These are phyloP conservation scores for Oxytropis ochrocephala DNA, from an alignment of 306 rosid genomes.

Conservation along the genomic window DNA sequence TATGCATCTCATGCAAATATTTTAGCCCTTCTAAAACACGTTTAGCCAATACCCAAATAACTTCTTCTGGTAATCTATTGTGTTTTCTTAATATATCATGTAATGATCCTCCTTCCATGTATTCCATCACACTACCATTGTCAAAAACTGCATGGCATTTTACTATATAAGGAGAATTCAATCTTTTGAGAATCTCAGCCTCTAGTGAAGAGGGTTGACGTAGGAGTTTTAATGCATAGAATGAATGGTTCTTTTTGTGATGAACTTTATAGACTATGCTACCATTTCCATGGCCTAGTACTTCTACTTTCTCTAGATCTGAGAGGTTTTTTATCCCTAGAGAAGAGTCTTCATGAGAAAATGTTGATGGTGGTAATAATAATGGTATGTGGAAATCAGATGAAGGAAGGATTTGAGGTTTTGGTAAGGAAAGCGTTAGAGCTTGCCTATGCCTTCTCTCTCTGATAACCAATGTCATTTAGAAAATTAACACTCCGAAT, in stretches of 20 bases:
- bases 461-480: conserved; percentile 57
- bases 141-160: conserved; percentile 47
- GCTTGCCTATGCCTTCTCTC: conserved; percentile 54
- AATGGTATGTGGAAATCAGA: conserved; percentile 9
- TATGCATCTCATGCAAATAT: conserved; percentile 45
- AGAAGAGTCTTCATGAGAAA: conserved; percentile 24
- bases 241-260: conserved; percentile 32
- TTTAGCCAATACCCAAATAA: conserved; percentile 31
- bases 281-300: conserved; percentile 57
- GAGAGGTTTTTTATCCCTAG: conserved; percentile 29
- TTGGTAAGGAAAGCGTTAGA: conserved; percentile 50
- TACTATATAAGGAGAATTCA: conserved; percentile 46
- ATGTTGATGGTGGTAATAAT: background rate
- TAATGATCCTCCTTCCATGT: conserved; percentile 59
- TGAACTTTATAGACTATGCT: conserved; percentile 57
- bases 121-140: conserved; percentile 40
- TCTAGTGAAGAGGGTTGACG: conserved; percentile 34
- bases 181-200: conserved; percentile 52
- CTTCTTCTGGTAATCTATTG: conserved; percentile 33
- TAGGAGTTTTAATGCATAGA: conserved; percentile 56
- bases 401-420: conserved; percentile 20
- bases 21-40: conserved; percentile 46
- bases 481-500: background rate
- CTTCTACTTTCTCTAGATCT: conserved; percentile 43
- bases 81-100: conserved; percentile 35